phyloP scores from a whole-genome alignment of 805 yeast genomes.

The Sugiyamaella chiloensis region DNA sequence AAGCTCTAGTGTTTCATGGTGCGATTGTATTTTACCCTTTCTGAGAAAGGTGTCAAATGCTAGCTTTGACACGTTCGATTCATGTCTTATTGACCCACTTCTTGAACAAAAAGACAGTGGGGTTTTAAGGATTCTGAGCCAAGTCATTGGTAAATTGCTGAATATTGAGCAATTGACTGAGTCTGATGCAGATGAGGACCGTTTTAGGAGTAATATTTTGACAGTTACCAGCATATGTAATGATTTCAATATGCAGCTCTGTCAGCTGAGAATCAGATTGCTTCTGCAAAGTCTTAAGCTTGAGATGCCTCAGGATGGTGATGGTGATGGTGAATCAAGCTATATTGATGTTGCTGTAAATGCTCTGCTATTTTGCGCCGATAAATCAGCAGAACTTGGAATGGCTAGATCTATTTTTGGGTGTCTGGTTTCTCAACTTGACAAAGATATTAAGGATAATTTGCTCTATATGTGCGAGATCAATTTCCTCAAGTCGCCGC shows the following conservation, averaged over 20 bases:
- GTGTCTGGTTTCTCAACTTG: constrained; percentile 21
- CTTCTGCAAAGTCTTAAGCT: constrained; percentile 4
- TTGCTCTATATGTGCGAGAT: constrained; percentile 20
- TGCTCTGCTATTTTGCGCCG: constrained; percentile 1
- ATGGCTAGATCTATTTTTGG: constrained; percentile 20
- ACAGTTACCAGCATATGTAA: constrained; percentile 10
- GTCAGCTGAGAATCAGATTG: constrained; percentile 20
- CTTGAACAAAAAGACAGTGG: constrained; percentile 9
- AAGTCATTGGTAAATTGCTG: constrained; percentile 6
- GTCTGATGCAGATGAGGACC: not conserved
- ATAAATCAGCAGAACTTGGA: not conserved
- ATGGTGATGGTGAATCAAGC: not conserved
- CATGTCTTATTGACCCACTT: constrained; percentile 18
- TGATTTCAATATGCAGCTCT: constrained; percentile 20
- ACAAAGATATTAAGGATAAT: constrained; percentile 17
- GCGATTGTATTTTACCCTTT: constrained; percentile 9
- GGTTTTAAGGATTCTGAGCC: constrained; percentile 2
- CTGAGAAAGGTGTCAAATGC: constrained; percentile 10
- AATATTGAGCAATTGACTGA: not conserved
- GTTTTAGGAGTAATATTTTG: constrained; percentile 8
- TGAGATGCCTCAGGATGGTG: not conserved
- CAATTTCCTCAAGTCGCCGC: constrained; percentile 20
- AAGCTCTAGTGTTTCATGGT: constrained; percentile 11
- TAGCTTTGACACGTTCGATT: constrained; percentile 12
- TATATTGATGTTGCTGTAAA: not conserved